Base-by-base conservation (phyloP, 306 rosid genomes). In the Vicia sativa region DNA sequence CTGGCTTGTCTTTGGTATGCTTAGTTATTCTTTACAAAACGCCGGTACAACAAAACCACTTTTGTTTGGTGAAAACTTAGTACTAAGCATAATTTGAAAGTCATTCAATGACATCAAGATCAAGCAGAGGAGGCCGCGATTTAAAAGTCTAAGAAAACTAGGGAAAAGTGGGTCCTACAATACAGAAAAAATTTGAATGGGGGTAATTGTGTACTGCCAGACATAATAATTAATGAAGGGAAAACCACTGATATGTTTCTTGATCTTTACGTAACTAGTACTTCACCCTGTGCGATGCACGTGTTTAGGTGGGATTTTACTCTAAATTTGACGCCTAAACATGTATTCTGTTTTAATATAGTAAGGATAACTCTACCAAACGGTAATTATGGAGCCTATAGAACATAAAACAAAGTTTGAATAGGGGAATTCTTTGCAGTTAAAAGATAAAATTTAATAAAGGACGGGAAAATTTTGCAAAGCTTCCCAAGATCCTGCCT, bases 1-100 rank as follows among this genome's bases (percentile, higher is more conserved):
- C 41, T 57, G 29, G 41, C 62, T 57, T 57, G 42, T 8, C 62
- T 57, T 57, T 57, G 62, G 62, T 21, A 55, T 55, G 61, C 39
- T 12, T 55, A 55, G 34, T 26, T 53, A 9, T 53, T 11, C 13
- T 39, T 39, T 9, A 39, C 12, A 1, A 39, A 39, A 39, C 43
- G 0, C 10, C 44, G 10, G 44, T 4, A 39, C 13, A 10, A 11
- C 4, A 11, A 2, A 39, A 39, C 13, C 44, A 13, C 13, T 10
- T 38, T 38, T 2, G 10, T 38, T 38, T 8, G 12, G 10, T 2
- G 12, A 38, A 38, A 38, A 8, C 43, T 38, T 10, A 9, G 43
- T 38, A 38, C 43, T 8, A 38, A 38, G 12, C 12, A 38, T 8
- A 2, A 38, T 38, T 38, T 38, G 12, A 38, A 38, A 38, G 12